phyloP scores from a whole-genome alignment of 2,329 filamentous ascomycete genomes.

The Pezicula carpinea region DNA sequence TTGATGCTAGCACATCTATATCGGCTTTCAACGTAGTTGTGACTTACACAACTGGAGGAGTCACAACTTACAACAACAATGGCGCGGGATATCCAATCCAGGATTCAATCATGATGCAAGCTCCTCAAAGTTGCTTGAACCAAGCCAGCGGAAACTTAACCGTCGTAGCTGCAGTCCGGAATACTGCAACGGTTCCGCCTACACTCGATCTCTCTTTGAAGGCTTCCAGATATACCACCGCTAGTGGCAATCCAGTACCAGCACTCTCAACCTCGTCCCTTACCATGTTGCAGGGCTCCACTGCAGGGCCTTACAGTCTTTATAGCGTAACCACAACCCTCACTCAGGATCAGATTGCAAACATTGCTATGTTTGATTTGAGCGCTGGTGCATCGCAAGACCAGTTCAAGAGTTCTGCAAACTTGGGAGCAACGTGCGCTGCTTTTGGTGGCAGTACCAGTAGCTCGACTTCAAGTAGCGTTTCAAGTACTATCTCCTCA shows the following conservation, averaged over 20 bases:
- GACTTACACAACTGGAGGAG: slow-evolving; percentile 42
- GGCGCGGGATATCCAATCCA: slow-evolving; percentile 49
- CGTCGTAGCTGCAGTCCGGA: slow-evolving; percentile 22
- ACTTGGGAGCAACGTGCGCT: slow-evolving; percentile 40
- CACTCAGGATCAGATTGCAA: slow-evolving; percentile 5
- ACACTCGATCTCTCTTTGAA: slow-evolving; percentile 17
- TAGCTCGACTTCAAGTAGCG: slow-evolving; percentile 3
- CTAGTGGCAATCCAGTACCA: slow-evolving; percentile 16
- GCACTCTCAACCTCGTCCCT: slow-evolving; percentile 11
- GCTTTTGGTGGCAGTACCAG: slow-evolving; percentile 26
- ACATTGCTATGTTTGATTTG: slow-evolving; percentile 21
- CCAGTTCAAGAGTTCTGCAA: slow-evolving; percentile 43
- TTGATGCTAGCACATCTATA: slow-evolving; percentile 55
- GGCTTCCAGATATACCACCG: slow-evolving; percentile 9
- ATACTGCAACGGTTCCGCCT: slow-evolving; percentile 9
- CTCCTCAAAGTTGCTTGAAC: slow-evolving; percentile 50
- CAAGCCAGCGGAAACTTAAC: slow-evolving; percentile 17
- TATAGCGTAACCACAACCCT: slow-evolving; percentile 19
- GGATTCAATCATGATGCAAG: slow-evolving; percentile 51
- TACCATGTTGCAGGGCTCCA: slow-evolving; percentile 17
- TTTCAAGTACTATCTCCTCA: slow-evolving; percentile 4
- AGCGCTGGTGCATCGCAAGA: slow-evolving; percentile 31
- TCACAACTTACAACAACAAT: slow-evolving; percentile 49
- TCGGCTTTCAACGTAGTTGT: slow-evolving; percentile 54
- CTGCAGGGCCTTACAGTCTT: slow-evolving; percentile 20